Conservation (phyloP, 176 grass and related monocot genomes). For the Hordeum marinum region DNA sequence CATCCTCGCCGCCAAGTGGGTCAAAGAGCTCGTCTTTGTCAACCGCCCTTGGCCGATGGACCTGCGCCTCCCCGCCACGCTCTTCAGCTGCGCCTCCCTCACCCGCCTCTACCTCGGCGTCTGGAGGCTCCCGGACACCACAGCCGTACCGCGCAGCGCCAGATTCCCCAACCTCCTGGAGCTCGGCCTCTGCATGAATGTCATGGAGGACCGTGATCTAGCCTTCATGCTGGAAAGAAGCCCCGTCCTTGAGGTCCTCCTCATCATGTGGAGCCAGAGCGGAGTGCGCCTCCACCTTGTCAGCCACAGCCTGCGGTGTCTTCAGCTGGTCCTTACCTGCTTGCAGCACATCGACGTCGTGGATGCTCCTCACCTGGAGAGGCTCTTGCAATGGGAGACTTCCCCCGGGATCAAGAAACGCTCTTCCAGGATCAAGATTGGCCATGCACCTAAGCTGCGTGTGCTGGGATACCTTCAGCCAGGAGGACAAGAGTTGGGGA, state of each 20-base stretch:
- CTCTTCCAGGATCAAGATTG: too few relatives aligned
- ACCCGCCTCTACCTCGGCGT: too few relatives aligned
- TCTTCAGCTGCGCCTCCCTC: too few relatives aligned
- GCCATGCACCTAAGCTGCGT: too few relatives aligned
- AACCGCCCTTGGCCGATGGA: too few relatives aligned
- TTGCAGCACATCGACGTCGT: neutral
- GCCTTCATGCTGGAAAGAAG: neutral
- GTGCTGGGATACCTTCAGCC: too few relatives aligned
- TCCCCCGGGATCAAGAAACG: too few relatives aligned
- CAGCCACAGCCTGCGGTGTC: neutral
- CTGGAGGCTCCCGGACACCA: neutral
- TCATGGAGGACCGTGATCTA: neutral
- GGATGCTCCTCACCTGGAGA: neutral
- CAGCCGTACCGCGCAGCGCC: neutral
- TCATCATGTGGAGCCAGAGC: neutral
- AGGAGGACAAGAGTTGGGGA: too few relatives aligned
- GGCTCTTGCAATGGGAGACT: too few relatives aligned
- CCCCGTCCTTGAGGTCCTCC: neutral
- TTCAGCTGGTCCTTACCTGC: neutral
- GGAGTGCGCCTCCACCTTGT: neutral
- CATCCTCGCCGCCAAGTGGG: too few relatives aligned
- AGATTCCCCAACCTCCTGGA: neutral
- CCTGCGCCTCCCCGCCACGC: too few relatives aligned
- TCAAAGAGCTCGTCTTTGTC: too few relatives aligned
- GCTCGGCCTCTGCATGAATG: neutral